A percentile compares a stretch with the other conserved stretches of the same genome.
phyloP scores from a whole-genome alignment of 768 basidiomycete genomes.

The Tulasnella sp. region DNA sequence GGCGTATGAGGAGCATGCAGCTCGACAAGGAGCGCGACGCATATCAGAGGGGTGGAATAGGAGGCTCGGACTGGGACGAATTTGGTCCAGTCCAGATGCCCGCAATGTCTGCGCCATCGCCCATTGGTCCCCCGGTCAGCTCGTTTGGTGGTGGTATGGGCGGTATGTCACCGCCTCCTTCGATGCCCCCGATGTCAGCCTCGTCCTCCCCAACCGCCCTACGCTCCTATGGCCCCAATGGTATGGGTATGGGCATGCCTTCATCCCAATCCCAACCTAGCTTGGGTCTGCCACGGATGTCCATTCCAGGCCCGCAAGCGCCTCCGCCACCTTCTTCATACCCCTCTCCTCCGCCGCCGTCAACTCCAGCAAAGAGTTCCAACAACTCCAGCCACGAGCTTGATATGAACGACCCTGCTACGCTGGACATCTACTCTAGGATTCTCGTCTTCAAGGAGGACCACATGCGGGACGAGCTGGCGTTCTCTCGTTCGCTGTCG shows the following conservation, averaged over 20 bases:
- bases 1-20: slow-evolving; percentile 96
- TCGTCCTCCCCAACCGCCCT: not conserved
- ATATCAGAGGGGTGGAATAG: slow-evolving; percentile 28
- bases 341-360: slow-evolving; percentile 39
- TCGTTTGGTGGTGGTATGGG: slow-evolving; percentile 2
- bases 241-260: slow-evolving; percentile 6
- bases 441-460: slow-evolving; percentile 97
- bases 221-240: not conserved
- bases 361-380: slow-evolving; percentile 54
- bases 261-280: not conserved
- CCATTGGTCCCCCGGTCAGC: slow-evolving; percentile 3
- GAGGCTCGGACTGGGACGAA: slow-evolving; percentile 48
- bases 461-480: slow-evolving; percentile 91
- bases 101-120: not conserved
- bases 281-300: slow-evolving; percentile 34
- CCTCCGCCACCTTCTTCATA: slow-evolving; percentile 35
- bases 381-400: slow-evolving; percentile 51
- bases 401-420: slow-evolving; percentile 91
- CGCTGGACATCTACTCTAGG: slow-evolving; percentile 93
- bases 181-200: slow-evolving; percentile 1
- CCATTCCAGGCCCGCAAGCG: slow-evolving; percentile 21
- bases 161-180: slow-evolving; percentile 9
- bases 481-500: slow-evolving; percentile 79
- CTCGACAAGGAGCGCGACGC: slow-evolving; percentile 67
- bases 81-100: slow-evolving; percentile 46